Percentiles rank a stretch among this genome's conserved stretches.
phyloP scores from a whole-genome alignment of 2,329 filamentous ascomycete species.

The Amesomyces nigricolor region DNA sequence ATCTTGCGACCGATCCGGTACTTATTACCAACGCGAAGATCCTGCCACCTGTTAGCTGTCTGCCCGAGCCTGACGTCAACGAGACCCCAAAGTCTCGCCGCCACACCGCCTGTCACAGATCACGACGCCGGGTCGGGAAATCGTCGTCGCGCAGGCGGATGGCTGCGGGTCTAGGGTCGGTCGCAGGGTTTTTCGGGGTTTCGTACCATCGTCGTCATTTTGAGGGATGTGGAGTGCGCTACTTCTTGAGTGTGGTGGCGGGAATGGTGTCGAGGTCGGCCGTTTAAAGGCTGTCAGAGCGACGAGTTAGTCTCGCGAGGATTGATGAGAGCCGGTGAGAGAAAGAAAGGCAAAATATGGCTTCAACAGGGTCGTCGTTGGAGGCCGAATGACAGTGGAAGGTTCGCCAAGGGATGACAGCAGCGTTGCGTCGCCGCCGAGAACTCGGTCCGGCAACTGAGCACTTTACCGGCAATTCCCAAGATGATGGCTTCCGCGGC shows the following conservation, averaged over 20 bases:
- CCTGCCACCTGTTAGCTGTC: conserved; percentile 46
- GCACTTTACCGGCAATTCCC: conserved; percentile 3
- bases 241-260: neutral
- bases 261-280: neutral
- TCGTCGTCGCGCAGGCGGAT: neutral
- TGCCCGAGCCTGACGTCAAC: neutral
- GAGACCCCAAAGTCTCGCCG: neutral
- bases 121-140: neutral
- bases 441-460: conserved; percentile 6
- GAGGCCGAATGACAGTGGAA: conserved; percentile 13
- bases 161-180: neutral
- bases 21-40: conserved; percentile 98
- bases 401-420: conserved; percentile 5
- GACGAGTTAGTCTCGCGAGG: neutral
- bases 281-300: neutral
- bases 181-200: neutral
- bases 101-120: neutral
- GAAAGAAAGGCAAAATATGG: neutral
- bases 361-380: conserved; percentile 5
- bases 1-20: conserved; percentile 99
- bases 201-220: conserved; percentile 50
- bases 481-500: neutral
- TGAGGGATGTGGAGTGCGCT: conserved; percentile 22
- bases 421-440: conserved; percentile 2
- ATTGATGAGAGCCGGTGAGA: neutral